These are phyloP conservation scores for Gnaphalium uliginosum DNA, from an alignment of 129 eudicot genomes.

Conservation along the genomic window DNA sequence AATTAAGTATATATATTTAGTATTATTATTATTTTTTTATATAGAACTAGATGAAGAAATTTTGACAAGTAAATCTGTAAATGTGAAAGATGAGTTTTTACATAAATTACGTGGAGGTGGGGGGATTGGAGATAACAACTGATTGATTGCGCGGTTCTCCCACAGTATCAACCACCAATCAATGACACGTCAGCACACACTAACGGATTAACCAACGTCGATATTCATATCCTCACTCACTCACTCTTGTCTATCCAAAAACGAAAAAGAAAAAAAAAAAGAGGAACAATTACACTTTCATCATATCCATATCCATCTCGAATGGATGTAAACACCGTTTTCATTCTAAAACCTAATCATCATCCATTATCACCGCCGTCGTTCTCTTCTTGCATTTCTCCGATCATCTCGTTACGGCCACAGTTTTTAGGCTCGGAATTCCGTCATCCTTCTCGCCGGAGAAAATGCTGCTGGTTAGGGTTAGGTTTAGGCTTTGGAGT, in stretches of 20 bases:
- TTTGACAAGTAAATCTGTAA: no score
- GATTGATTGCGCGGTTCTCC: slow-evolving; percentile 28
- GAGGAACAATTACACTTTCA: background rate
- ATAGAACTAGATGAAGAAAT: no score
- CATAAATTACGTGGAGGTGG: background rate
- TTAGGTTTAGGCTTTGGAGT: slow-evolving; percentile 42
- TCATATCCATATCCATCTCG: slow-evolving; percentile 13
- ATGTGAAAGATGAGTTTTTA: no score
- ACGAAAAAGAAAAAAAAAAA: background rate
- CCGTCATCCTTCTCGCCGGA: slow-evolving; percentile 49
- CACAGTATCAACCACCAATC: slow-evolving; percentile 32
- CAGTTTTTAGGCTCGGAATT: slow-evolving; percentile 46
- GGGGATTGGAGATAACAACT: slow-evolving; percentile 28
- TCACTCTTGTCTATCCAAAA: slow-evolving; percentile 37
- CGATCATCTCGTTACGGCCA: slow-evolving; percentile 39
- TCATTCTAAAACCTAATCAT: slow-evolving; percentile 47
- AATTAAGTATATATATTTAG: no score
- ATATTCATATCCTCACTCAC: slow-evolving; percentile 20
- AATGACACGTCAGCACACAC: slow-evolving; percentile 32
- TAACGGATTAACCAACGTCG: slow-evolving; percentile 32
- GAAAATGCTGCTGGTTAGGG: slow-evolving; percentile 52
- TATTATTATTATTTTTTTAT: no score
- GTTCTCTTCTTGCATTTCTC: slow-evolving; percentile 39
- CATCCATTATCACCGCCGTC: slow-evolving; percentile 38
- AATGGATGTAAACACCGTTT: slow-evolving; percentile 59